Evolutionary conservation across 2,329 filamentous ascomycete species (phyloP).

Genomic region (Whalleya microplaca): DNA sequence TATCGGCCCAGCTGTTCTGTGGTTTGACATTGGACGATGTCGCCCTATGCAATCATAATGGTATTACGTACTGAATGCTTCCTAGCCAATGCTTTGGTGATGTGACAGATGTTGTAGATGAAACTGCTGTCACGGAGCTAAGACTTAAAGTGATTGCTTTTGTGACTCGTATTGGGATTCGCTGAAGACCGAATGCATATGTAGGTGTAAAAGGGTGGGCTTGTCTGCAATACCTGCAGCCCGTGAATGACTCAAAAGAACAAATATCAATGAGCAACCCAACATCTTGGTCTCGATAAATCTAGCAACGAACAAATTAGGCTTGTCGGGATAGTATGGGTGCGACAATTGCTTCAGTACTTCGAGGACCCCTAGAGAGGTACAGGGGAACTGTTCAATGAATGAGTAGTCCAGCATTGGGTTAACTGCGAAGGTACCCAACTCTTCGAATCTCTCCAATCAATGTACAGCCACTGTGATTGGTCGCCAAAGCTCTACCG

Average conservation of each 20-base stretch:
- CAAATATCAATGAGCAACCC: neutral
- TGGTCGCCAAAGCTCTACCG: too few relatives aligned
- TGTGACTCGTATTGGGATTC: conserved; percentile 2
- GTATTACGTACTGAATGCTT: conserved; percentile 8
- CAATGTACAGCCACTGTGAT: too few relatives aligned
- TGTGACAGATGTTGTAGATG: conserved; percentile 11
- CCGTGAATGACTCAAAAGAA: neutral
- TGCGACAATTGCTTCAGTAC: neutral
- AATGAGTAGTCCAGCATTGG: conserved; percentile 7
- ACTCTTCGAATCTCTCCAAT: neutral
- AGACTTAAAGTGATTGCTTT: conserved; percentile 3
- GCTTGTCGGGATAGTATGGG: too few relatives aligned
- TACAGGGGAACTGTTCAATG: conserved; percentile 9
- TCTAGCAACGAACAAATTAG: neutral
- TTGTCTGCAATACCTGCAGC: conserved; percentile 5
- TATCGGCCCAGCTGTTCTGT: conserved; percentile 9
- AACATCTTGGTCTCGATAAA: neutral
- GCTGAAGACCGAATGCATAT: neutral
- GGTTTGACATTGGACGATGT: conserved; percentile 4
- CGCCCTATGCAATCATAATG: conserved; percentile 4
- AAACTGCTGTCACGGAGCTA: conserved; percentile 12
- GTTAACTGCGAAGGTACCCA: conserved; percentile 6
- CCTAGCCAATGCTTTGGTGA: conserved; percentile 10
- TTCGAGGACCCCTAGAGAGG: conserved; percentile 3
- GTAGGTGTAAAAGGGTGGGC: conserved; percentile 3